Conservation (phyloP, 352 stramenopile genomes). For the Globisporangium echinulatum region DNA sequence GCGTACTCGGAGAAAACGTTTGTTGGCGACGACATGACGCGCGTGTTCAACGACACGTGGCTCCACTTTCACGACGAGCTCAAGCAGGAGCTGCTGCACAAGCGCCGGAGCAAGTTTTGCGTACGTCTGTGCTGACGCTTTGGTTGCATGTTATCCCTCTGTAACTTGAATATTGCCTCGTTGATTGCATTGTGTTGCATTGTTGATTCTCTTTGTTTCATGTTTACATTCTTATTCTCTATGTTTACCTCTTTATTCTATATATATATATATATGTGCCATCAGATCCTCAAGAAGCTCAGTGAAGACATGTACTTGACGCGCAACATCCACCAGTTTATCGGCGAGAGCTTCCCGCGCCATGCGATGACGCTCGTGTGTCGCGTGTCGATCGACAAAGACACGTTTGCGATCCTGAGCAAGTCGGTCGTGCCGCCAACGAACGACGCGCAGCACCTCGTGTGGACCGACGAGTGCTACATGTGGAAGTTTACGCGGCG, state of each 20-base stretch:
- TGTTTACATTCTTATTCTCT: background rate
- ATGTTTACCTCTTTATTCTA: background rate
- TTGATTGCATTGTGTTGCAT: background rate
- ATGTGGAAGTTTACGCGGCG: constrained; percentile 78
- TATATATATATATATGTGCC: too few relatives aligned
- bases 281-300: constrained; percentile 76
- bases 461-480: constrained; percentile 85
- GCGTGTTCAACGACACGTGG: constrained; percentile 79
- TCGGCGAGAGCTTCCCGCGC: constrained; percentile 78
- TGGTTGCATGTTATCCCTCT: background rate
- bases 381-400: constrained; percentile 75
- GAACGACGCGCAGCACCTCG: constrained; percentile 77
- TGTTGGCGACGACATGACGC: constrained; percentile 56
- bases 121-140: constrained; percentile 29
- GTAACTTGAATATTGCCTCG: background rate
- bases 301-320: constrained; percentile 84
- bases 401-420: constrained; percentile 78
- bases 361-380: constrained; percentile 80
- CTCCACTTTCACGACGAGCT: constrained; percentile 65
- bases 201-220: background rate
- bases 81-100: constrained; percentile 65
- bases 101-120: constrained; percentile 76
- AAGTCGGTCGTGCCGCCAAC: constrained; percentile 74
- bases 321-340: constrained; percentile 85
- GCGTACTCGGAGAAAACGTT: constrained; percentile 72